A percentile compares a stretch with the other conserved stretches of the same genome.
phyloP scores from a whole-genome alignment of 2,329 filamentous ascomycete species.

The Epichloe typhina region DNA sequence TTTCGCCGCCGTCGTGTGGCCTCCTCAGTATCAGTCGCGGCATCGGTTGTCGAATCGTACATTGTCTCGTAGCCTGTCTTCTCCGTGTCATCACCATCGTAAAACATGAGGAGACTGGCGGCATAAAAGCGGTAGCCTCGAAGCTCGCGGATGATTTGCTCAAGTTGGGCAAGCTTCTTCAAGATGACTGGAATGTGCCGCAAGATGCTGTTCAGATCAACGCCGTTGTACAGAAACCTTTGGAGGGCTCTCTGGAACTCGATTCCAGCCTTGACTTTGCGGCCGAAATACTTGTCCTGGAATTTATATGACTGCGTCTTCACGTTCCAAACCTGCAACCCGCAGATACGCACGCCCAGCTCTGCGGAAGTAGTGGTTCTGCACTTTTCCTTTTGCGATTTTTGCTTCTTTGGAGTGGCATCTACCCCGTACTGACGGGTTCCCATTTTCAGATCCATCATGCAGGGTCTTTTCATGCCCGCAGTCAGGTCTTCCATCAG shows the following conservation, averaged over 20 bases:
- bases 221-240: conserved; percentile 81
- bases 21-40: conserved; percentile 45
- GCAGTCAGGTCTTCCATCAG: conserved; percentile 89
- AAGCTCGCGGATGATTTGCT: conserved; percentile 67
- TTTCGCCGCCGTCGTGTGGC: conserved; percentile 30
- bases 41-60: conserved; percentile 45
- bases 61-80: conserved; percentile 33
- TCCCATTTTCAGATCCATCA: conserved; percentile 97
- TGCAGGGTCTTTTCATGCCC: conserved; percentile 91
- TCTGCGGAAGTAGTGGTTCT: conserved; percentile 81
- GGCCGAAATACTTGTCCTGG: conserved; percentile 94
- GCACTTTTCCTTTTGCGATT: conserved; percentile 87
- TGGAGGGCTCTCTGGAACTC: conserved; percentile 85
- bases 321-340: conserved; percentile 91
- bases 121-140: conserved; percentile 90
- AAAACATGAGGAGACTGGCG: conserved; percentile 86
- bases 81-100: conserved; percentile 65
- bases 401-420: conserved; percentile 80
- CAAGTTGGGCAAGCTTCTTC: conserved; percentile 69
- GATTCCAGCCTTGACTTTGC: conserved; percentile 69
- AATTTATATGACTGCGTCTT: conserved; percentile 78
- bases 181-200: conserved; percentile 81
- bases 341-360: conserved; percentile 85
- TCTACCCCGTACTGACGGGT: conserved; percentile 94
- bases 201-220: conserved; percentile 65